Evolutionary conservation across 2,329 filamentous ascomycete genomes (phyloP), one percentile per base, ranked within the genome.

Genomic region (Alternaria angustiovoidea): DNA sequence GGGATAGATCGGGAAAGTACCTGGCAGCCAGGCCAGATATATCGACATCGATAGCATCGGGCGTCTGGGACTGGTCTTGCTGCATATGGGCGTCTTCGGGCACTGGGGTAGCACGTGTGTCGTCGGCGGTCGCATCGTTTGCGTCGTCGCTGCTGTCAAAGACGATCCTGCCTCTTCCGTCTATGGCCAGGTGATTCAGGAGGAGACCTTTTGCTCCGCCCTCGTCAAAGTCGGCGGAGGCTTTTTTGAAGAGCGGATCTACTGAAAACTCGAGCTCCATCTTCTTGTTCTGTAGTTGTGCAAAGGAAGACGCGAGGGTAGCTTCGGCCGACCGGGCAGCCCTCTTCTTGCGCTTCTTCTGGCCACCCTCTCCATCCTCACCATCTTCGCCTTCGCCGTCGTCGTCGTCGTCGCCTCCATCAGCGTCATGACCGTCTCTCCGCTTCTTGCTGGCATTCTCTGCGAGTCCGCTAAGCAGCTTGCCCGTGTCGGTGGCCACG

Each of bases 161-260:
- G 5, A 99, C 94, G 63, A 99, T 99, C 36, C 94, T 88, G 42
- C 95, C 95, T 65, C 93, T 88, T 2, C 88, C 87, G 78, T 99
- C 95, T 66, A 99, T 97, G 74, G 94, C 92, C n/a, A 99, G 84
- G 79, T 99, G 94, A 74, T 99, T 99, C 32, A 99, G 85, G 20
- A 99, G 84, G 42, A 99, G 84, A 20, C 95, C 95, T 79, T 98
- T 99, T 57, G 95, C 95, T 57, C 95, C 95, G 20, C 95, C 95
- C 81, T 99, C 95, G 75, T 99, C 95, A 67, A 99, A 99, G 81
- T 99, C 95, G 43, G 95, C 95, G 6, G 94, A 96, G 0, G 94
- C 94, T 75, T 99, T 99, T 76, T 99, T 99, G 86, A 99, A 99
- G n/a, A 99, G 81, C 2, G 95, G 95, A 74, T 99, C 95, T 5